These are phyloP conservation scores for Botryotinia calthae DNA, from an alignment of 2,329 filamentous ascomycete genomes.

Conservation along the genomic window DNA sequence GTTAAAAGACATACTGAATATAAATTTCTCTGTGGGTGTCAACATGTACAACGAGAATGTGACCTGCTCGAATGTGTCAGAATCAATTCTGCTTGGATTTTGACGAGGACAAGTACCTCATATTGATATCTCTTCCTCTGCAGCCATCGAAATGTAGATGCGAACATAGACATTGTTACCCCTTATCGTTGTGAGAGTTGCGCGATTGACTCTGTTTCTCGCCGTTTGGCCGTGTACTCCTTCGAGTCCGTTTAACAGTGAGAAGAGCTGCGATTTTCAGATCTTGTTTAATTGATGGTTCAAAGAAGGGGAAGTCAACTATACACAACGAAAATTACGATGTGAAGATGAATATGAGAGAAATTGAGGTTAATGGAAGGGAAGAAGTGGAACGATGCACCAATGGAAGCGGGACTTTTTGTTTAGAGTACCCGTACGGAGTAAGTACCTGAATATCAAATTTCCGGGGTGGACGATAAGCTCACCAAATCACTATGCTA, in stretches of 20 bases:
- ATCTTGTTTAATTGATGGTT: neutral
- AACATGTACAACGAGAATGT: slow-evolving; percentile 97
- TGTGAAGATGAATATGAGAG: neutral
- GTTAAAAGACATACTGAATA: slow-evolving; percentile 71
- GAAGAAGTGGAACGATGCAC: neutral
- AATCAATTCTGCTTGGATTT: neutral
- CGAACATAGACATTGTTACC: slow-evolving; percentile 37
- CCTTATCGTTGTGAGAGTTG: slow-evolving; percentile 13
- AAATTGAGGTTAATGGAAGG: neutral
- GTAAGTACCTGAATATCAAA: slow-evolving; percentile 7
- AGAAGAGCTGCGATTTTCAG: neutral
- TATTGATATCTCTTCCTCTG: slow-evolving; percentile 97
- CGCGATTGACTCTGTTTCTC: neutral
- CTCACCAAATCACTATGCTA: neutral
- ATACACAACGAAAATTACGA: neutral
- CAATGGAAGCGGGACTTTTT: neutral
- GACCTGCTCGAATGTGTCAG: slow-evolving; percentile 82
- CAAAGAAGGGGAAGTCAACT: neutral
- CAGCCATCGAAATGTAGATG: slow-evolving; percentile 71
- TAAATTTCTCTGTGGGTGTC: slow-evolving; percentile 91
- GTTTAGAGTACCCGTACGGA: neutral
- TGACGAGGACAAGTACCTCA: slow-evolving; percentile 48
- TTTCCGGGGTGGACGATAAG: slow-evolving; percentile 6
- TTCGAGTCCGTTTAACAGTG: neutral
- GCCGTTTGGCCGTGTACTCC: neutral